Evolutionary conservation across 1,284 basidiomycete genomes (phyloP).

Genomic region (Mycosarcoma maydis): DNA sequence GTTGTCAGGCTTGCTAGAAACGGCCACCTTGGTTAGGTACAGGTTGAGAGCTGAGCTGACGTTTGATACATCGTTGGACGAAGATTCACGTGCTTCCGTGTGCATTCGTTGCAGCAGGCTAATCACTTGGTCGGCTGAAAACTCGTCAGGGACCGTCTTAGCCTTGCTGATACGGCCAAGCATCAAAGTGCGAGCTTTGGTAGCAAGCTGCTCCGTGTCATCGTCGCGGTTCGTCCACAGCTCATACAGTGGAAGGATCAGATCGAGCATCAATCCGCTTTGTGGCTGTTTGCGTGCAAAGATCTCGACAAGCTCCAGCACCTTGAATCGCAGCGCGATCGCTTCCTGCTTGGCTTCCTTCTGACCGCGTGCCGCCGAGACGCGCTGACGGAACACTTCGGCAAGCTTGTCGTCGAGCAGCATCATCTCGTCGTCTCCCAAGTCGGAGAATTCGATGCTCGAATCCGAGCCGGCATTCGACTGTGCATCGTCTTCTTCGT

Average conservation of each 20-base stretch:
- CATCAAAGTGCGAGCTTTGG: slow-evolving; percentile 83
- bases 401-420: slow-evolving; percentile 92
- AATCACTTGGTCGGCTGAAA: slow-evolving; percentile 69
- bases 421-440: slow-evolving; percentile 92
- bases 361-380: slow-evolving; percentile 70
- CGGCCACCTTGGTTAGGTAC: slow-evolving; percentile 72
- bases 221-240: slow-evolving; percentile 70
- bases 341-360: slow-evolving; percentile 58
- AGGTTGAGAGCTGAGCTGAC: slow-evolving; percentile 76
- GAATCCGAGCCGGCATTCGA: slow-evolving; percentile 44
- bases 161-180: slow-evolving; percentile 78
- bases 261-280: slow-evolving; percentile 73
- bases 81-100: slow-evolving; percentile 75
- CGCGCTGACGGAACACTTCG: slow-evolving; percentile 80
- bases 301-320: slow-evolving; percentile 88
- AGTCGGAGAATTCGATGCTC: slow-evolving; percentile 45
- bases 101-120: slow-evolving; percentile 78
- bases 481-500: slow-evolving; percentile 36
- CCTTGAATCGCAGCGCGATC: slow-evolving; percentile 89
- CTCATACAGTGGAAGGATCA: slow-evolving; percentile 80
- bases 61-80: slow-evolving; percentile 75
- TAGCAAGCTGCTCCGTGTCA: slow-evolving; percentile 74
- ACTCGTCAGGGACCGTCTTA: slow-evolving; percentile 75
- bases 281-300: slow-evolving; percentile 80
- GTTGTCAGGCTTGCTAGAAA: slow-evolving; percentile 14